Percentiles rank a stretch among this genome's conserved stretches.
Evolutionary conservation across 768 basidiomycete species (phyloP).

Genomic region (Termitomyces sp.): DNA sequence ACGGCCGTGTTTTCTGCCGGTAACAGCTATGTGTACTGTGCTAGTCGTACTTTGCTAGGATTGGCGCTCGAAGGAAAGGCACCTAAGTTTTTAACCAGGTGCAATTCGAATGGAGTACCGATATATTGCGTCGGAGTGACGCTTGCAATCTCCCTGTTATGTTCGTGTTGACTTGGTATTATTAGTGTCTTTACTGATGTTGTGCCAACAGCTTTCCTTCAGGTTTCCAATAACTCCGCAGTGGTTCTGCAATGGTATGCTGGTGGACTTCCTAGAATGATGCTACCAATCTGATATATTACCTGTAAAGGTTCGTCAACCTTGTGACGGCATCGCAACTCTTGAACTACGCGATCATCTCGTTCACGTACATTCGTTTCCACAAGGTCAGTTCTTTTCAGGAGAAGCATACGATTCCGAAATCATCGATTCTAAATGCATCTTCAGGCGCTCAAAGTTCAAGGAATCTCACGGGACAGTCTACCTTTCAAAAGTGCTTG

Average conservation of each 20-base stretch:
- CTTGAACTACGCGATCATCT: conserved; percentile 41
- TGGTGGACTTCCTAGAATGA: background rate
- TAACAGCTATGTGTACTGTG: conserved; percentile 62
- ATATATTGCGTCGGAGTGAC: conserved; percentile 44
- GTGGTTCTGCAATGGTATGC: conserved; percentile 42
- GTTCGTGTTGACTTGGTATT: conserved; percentile 17
- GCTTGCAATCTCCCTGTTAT: conserved; percentile 29
- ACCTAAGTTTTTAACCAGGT: conserved; percentile 44
- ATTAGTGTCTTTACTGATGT: background rate
- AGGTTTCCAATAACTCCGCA: conserved; percentile 41
- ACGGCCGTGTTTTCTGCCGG: conserved; percentile 68
- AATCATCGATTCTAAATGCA: background rate
- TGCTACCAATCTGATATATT: background rate
- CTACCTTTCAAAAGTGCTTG: conserved; percentile 40
- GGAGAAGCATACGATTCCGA: background rate
- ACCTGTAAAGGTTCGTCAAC: conserved; percentile 35
- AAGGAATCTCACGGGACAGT: conserved; percentile 36
- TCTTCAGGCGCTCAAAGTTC: conserved; percentile 35
- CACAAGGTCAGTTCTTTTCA: conserved; percentile 26
- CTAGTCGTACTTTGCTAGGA: conserved; percentile 46
- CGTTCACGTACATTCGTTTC: conserved; percentile 44
- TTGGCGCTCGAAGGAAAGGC: conserved; percentile 58
- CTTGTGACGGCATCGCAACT: conserved; percentile 44
- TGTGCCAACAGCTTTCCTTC: conserved; percentile 34
- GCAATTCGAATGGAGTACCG: conserved; percentile 53